phyloP scores from a whole-genome alignment of 2,329 filamentous ascomycete genomes.

The Coniochaeta pulveracea region DNA sequence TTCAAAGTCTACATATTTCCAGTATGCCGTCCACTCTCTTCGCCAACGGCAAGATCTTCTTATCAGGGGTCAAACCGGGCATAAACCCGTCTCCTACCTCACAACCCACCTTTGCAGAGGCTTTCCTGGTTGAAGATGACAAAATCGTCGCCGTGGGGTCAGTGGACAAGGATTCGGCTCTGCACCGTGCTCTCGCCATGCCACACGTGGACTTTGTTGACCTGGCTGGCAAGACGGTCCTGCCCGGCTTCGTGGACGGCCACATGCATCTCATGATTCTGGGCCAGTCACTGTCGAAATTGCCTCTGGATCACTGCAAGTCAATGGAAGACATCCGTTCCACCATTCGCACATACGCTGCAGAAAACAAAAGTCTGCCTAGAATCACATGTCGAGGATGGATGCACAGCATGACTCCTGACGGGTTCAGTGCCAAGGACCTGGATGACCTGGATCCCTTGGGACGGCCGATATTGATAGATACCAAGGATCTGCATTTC shows the following conservation, averaged over 20 bases:
- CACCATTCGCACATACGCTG: conserved; percentile 31
- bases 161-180: conserved; percentile 16
- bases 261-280: conserved; percentile 46
- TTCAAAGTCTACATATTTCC: too few relatives aligned
- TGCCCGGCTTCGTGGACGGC: conserved; percentile 46
- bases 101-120: conserved; percentile 21
- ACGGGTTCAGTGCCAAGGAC: conserved; percentile 24
- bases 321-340: conserved; percentile 34
- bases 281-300: conserved; percentile 40
- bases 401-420: conserved; percentile 44
- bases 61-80: conserved; percentile 12
- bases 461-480: conserved; percentile 41
- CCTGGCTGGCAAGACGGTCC: conserved; percentile 26
- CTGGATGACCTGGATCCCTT: conserved; percentile 39
- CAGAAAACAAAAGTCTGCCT: conserved; percentile 27
- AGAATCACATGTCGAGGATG: conserved; percentile 41
- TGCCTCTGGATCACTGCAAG: conserved; percentile 32
- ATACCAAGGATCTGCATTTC: conserved; percentile 45
- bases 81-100: conserved; percentile 13
- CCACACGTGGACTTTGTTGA: conserved; percentile 14
- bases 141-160: conserved; percentile 26
- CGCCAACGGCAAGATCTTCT: conserved; percentile 35
- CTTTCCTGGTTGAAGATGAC: conserved; percentile 22
- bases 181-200: conserved; percentile 9
- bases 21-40: conserved; percentile 23